These are phyloP conservation scores for Fagopyrum homotropicum DNA, from an alignment of 148 eudicot genomes.

Conservation along the genomic window DNA sequence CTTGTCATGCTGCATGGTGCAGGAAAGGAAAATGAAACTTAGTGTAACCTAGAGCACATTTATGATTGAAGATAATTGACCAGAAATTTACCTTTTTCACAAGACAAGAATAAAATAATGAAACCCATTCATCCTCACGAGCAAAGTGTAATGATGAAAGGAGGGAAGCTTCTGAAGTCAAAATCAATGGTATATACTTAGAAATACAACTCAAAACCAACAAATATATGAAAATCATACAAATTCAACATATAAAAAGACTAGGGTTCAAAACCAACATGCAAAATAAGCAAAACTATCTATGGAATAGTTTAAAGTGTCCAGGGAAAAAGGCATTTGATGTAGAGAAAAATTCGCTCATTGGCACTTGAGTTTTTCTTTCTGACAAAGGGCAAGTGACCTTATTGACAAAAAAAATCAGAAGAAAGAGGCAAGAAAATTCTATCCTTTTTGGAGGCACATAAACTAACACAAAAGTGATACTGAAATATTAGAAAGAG, in stretches of 20 bases:
- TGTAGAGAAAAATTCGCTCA: neutral
- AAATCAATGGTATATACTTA: conserved; percentile 17
- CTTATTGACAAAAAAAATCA: neutral
- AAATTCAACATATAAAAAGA: neutral
- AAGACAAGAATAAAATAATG: conserved; percentile 83
- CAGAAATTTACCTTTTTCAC: conserved; percentile 61
- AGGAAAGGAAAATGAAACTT: conserved; percentile 14
- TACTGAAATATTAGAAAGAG: neutral
- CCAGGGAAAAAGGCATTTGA: neutral
- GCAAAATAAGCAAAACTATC: neutral
- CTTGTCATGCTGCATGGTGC: conserved; percentile 66
- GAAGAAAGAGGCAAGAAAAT: neutral
- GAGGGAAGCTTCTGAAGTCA: conserved; percentile 49
- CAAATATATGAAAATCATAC: neutral
- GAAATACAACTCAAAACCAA: neutral
- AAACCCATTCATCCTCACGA: conserved; percentile 82
- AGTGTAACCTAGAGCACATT: neutral
- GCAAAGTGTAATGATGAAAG: conserved; percentile 69
- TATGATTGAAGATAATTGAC: conserved; percentile 3
- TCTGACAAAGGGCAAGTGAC: neutral
- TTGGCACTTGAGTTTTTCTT: neutral
- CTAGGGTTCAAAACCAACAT: neutral
- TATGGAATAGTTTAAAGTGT: neutral
- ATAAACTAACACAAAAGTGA: neutral
- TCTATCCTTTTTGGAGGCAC: neutral